Evolutionary conservation across 2,329 filamentous ascomycete species (phyloP).

Genomic region (Dothideomycetidae sp.): DNA sequence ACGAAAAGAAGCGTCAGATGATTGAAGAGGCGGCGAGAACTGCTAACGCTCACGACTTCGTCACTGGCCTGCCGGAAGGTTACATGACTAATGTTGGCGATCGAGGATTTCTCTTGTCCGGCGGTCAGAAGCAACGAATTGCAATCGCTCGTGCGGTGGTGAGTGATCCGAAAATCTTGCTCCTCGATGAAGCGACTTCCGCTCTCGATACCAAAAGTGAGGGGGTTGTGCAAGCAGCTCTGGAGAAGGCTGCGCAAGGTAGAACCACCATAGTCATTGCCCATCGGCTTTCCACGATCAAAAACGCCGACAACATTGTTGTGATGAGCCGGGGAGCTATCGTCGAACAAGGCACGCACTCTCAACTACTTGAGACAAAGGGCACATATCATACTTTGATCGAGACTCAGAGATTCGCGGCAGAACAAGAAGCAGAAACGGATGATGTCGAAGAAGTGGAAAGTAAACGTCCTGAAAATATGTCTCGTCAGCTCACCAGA

Average conservation of each 20-base stretch:
- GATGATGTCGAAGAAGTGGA: slow-evolving; percentile 16
- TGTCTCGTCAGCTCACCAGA: slow-evolving; percentile 13
- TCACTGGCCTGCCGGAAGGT: slow-evolving; percentile 64
- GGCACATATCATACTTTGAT: slow-evolving; percentile 76
- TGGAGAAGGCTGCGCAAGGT: slow-evolving; percentile 72
- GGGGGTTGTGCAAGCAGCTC: slow-evolving; percentile 80
- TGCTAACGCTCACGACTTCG: slow-evolving; percentile 90
- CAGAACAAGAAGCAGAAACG: slow-evolving; percentile 35
- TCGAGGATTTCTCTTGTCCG: slow-evolving; percentile 79
- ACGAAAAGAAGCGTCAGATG: slow-evolving; percentile 54
- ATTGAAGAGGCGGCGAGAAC: slow-evolving; percentile 72
- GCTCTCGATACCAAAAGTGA: slow-evolving; percentile 91
- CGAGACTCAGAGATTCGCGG: slow-evolving; percentile 69
- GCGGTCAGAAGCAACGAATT: slow-evolving; percentile 93
- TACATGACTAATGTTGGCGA: slow-evolving; percentile 95
- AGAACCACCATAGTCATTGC: slow-evolving; percentile 94
- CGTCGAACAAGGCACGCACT: slow-evolving; percentile 81
- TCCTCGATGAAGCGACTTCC: slow-evolving; percentile 90
- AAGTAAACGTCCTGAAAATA: slow-evolving; percentile 18
- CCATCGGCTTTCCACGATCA: slow-evolving; percentile 88
- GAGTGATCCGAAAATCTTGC: slow-evolving; percentile 77
- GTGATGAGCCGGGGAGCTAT: slow-evolving; percentile 80
- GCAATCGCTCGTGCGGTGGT: slow-evolving; percentile 86
- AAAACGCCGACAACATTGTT: slow-evolving; percentile 86
- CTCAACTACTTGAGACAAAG: slow-evolving; percentile 54